Evolutionary conservation across 108 stramenopile genomes (phyloP), one percentile per base, ranked within the genome.

Genomic region (Skeletonema marinoi): DNA sequence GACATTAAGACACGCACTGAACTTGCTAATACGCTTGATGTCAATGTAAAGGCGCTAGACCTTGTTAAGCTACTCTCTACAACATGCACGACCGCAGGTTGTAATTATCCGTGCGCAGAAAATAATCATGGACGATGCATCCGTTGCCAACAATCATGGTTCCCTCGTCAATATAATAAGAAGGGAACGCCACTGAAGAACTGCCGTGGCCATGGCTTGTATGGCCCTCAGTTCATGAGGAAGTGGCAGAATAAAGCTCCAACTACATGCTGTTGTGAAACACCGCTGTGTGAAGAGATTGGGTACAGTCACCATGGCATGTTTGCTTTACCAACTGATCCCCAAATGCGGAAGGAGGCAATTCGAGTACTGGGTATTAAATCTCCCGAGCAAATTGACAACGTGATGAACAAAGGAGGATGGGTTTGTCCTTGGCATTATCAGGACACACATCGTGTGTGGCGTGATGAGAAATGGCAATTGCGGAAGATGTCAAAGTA

Each of bases 401-500:
- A 31, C 11, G 1, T 60, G 4, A 60, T 9, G 32, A 32, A 60
- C 4, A 60, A 60, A 32, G 30, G 32, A 60, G 60, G 60, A 31
- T 32, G 60, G 30, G 60, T 17, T 32, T 31, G 32, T 32, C 60
- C 60, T 10, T 60, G 60, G 60, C 60, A 60, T 32, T 60, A 60
- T 17, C 12, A 6, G 17, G 60, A 60, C 30, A 46, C 10, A 14
- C 44, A 46, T 46, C 44, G 44, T 46, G 44, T 46, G 44, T 14
- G 14, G 14, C 13, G 9, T 46, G 44, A 14, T 46, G 44, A 46
- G 2, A 5, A 5, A 60, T 60, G 60, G 60, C 60, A 17, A 60
- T 60, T 60, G 12, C 2, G 60, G 60, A 60, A 60, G 60, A 12
- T 32, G 60, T 16, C 60, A 60, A 60, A 60, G 60, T 72, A 72